phyloP scores from a whole-genome alignment of 2,329 filamentous ascomycete genomes.

The Parastagonospora avenae region DNA sequence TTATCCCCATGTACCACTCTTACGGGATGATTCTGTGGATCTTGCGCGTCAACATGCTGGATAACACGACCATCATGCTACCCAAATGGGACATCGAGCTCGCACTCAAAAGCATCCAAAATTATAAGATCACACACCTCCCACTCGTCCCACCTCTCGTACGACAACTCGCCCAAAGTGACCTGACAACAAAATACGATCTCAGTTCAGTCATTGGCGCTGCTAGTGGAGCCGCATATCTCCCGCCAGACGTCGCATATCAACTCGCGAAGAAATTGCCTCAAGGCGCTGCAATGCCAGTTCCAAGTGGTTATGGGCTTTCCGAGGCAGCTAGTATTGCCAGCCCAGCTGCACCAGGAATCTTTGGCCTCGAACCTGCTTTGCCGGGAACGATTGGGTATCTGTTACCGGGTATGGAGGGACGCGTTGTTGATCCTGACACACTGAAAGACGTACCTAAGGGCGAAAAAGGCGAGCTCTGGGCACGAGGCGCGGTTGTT shows the following conservation, averaged over 20 bases:
- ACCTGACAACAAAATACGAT: slow-evolving; percentile 35
- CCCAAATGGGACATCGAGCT: slow-evolving; percentile 35
- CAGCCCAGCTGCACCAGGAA: slow-evolving; percentile 23
- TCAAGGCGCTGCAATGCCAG: slow-evolving; percentile 25
- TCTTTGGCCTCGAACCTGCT: slow-evolving; percentile 31
- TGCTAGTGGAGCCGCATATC: slow-evolving; percentile 33
- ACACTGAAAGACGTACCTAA: slow-evolving; percentile 29
- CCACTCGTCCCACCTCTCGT: slow-evolving; percentile 37
- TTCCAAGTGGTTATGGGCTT: slow-evolving; percentile 35
- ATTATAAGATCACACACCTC: slow-evolving; percentile 30
- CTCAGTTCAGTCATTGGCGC: slow-evolving; percentile 27
- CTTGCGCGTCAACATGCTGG: slow-evolving; percentile 29
- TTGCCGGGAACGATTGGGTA: slow-evolving; percentile 33
- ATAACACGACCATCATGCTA: slow-evolving; percentile 29
- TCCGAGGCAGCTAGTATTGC: slow-evolving; percentile 38
- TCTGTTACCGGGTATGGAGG: slow-evolving; percentile 36
- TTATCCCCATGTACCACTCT: slow-evolving; percentile 40
- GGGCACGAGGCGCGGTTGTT: slow-evolving; percentile 34
- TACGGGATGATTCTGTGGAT: slow-evolving; percentile 42
- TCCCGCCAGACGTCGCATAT: slow-evolving; percentile 35
- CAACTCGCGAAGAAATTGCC: slow-evolving; percentile 35
- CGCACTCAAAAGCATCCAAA: slow-evolving; percentile 32
- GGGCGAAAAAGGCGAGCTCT: slow-evolving; percentile 34
- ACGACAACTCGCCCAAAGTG: slow-evolving; percentile 32
- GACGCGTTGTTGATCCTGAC: slow-evolving; percentile 32